These are phyloP conservation scores for Fagus sylvatica DNA, from an alignment of 306 rosid genomes.

Conservation along the genomic window DNA sequence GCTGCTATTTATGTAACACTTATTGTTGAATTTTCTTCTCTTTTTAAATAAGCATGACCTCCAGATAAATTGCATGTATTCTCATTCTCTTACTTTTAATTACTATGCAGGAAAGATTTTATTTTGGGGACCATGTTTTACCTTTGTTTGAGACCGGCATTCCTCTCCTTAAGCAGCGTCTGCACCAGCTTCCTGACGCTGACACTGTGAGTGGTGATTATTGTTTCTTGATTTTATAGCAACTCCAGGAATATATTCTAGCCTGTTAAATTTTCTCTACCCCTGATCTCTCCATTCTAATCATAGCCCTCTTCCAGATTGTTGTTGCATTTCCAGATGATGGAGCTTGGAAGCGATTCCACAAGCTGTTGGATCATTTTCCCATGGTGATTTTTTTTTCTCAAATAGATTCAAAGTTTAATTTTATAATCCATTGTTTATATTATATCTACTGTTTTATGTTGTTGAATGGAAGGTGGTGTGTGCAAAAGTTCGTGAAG, in stretches of 20 bases:
- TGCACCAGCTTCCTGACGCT: constrained; percentile 78
- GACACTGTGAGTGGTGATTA: constrained; percentile 50
- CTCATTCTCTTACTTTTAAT: constrained; percentile 1
- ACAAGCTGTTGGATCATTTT: constrained; percentile 80
- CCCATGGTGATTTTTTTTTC: constrained; percentile 51
- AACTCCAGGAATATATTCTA: neutral
- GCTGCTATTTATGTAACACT: too few species aligned
- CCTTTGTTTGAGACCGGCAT: constrained; percentile 97
- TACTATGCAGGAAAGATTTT: constrained; percentile 83
- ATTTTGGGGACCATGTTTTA: constrained; percentile 92
- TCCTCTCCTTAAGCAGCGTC: constrained; percentile 85
- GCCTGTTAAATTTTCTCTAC: constrained; percentile 8
- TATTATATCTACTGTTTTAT: neutral
- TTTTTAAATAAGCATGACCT: too few species aligned
- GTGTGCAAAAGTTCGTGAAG: constrained; percentile 93
- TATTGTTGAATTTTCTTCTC: too few species aligned
- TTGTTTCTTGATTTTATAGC: neutral
- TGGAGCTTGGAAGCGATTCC: constrained; percentile 99
- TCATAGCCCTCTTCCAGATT: constrained; percentile 50
- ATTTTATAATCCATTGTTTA: constrained; percentile 20
- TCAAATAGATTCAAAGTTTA: neutral
- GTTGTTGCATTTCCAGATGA: constrained; percentile 97
- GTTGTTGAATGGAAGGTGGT: constrained; percentile 61
- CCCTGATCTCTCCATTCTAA: constrained; percentile 3
- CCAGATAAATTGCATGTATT: too few species aligned